These are phyloP conservation scores for Curvularia sp. DNA, from an alignment of 2,329 filamentous ascomycete genomes.

Conservation along the genomic window DNA sequence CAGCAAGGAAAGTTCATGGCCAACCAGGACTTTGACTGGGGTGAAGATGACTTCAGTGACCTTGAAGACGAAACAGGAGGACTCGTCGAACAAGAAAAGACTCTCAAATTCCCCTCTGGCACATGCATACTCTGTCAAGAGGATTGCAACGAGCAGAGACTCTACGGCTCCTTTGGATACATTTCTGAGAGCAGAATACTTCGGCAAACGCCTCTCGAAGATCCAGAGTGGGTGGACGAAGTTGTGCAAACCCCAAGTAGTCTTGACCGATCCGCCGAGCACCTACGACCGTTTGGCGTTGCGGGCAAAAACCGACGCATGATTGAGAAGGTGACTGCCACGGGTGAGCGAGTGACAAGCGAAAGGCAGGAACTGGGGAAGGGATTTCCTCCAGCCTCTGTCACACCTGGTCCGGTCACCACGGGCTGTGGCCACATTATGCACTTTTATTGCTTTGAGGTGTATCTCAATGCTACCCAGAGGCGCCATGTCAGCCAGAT, in stretches of 20 bases:
- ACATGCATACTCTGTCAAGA: constrained; percentile 98
- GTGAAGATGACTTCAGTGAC: constrained; percentile 79
- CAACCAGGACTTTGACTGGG: constrained; percentile 89
- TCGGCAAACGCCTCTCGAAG: constrained; percentile 82
- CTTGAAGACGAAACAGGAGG: constrained; percentile 68
- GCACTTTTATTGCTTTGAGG: constrained; percentile 95
- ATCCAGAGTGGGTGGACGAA: constrained; percentile 84
- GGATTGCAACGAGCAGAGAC: constrained; percentile 83
- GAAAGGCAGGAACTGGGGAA: constrained; percentile 87
- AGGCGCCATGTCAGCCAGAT: constrained; percentile 91
- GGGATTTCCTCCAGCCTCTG: constrained; percentile 77
- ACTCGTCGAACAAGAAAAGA: constrained; percentile 69
- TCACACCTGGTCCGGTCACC: constrained; percentile 77
- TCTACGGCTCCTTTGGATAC: constrained; percentile 93
- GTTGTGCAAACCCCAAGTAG: constrained; percentile 78
- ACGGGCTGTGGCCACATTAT: constrained; percentile 97
- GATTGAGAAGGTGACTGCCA: constrained; percentile 76
- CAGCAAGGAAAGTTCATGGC: constrained; percentile 95
- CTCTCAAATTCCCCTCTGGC: constrained; percentile 89
- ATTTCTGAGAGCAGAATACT: constrained; percentile 86
- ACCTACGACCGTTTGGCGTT: constrained; percentile 86
- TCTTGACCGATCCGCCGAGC: constrained; percentile 84
- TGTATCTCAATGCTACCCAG: constrained; percentile 83
- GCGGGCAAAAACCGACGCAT: constrained; percentile 82
- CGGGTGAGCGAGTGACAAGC: constrained; percentile 72